Evolutionary conservation across 1,139 yeast species (phyloP).

Genomic region (Suhomyces guaymorum): DNA sequence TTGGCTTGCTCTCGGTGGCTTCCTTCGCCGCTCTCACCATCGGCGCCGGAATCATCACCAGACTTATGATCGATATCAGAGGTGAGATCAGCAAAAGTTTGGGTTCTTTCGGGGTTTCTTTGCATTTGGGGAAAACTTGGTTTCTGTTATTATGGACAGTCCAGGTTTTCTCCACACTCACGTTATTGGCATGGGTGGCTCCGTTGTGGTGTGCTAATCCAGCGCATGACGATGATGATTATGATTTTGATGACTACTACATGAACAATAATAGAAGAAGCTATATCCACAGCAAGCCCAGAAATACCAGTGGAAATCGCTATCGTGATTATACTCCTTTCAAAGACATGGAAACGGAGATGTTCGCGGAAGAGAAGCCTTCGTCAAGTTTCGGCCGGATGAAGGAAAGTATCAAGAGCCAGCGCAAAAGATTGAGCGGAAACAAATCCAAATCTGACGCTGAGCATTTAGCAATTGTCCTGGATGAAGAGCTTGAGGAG

Average conservation of each 20-base stretch:
- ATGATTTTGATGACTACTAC: constrained; percentile 16
- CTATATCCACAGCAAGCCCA: constrained; percentile 4
- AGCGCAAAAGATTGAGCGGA: constrained; percentile 10
- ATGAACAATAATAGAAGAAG: constrained; percentile 4
- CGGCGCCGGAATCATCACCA: constrained; percentile 30
- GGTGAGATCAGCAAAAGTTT: constrained; percentile 33
- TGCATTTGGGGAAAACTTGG: constrained; percentile 45
- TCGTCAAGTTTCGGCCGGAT: constrained; percentile 4
- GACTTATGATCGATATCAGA: constrained; percentile 25
- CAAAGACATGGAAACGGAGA: constrained; percentile 7
- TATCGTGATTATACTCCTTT: constrained; percentile 9
- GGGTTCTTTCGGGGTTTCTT: constrained; percentile 46
- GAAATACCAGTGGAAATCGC: constrained; percentile 3
- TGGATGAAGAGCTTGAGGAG: neutral
- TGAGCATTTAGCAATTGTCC: neutral
- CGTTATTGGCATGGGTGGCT: constrained; percentile 40
- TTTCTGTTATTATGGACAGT: constrained; percentile 43
- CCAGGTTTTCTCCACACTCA: constrained; percentile 21
- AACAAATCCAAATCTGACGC: constrained; percentile 3
- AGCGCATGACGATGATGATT: constrained; percentile 24
- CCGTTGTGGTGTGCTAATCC: constrained; percentile 52
- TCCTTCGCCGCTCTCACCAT: constrained; percentile 32
- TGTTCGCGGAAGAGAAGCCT: constrained; percentile 1
- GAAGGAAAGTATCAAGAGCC: constrained; percentile 5
- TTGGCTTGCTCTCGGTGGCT: constrained; percentile 35